Evolutionary conservation across 352 stramenopile species (phyloP), one percentile per base, ranked within the genome.

Genomic region (Pythium chondricola): DNA sequence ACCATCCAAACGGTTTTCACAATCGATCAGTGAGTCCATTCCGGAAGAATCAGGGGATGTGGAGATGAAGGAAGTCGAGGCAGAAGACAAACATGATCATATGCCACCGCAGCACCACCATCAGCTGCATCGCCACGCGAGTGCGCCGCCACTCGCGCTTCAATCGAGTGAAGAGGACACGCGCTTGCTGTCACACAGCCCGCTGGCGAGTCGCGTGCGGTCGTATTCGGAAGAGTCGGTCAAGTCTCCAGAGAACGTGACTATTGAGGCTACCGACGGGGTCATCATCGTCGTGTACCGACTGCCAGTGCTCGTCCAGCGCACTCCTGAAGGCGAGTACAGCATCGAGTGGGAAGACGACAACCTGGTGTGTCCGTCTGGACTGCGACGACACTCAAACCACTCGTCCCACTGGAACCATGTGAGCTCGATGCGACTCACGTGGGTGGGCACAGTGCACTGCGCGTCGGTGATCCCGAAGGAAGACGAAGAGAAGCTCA

Each of bases 241-340:
- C 52, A 76, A 77, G 40, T 75, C 70, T 20, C 75, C 78, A 14
- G 68, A 92, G 43, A 87, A 92, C 44, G 67, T 93, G 27, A 88
- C 78, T 43, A 95, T 98, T 40, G 93, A 95, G 48, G 85, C 84
- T 2, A 96, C 88, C 0, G 96, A 99, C 63, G 93, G 93, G 27
- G 82, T 98, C 5, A 95, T 98, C 43, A 97, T 99, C 6, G 95
- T 98, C 6, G 93, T 92, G n/a, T 96, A 97, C 32, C 96, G 97
- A 51, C 71, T 99, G 25, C 96, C 96, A 1, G 93, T 99, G 9
- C 70, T 98, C 21, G 73, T 99, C 24, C 81, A 82, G 33, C 65
- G 79, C 42, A 77, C 61, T 1, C 52, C 56, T 4, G 75, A 91
- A 43, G 79, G 82, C 14, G 60, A 79, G 31, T 93, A 90, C 60